Percentiles rank a stretch among this genome's conserved stretches.
Evolutionary conservation across 2,329 filamentous ascomycete species (phyloP).

Genomic region (Aurifilum marmelostoma): DNA sequence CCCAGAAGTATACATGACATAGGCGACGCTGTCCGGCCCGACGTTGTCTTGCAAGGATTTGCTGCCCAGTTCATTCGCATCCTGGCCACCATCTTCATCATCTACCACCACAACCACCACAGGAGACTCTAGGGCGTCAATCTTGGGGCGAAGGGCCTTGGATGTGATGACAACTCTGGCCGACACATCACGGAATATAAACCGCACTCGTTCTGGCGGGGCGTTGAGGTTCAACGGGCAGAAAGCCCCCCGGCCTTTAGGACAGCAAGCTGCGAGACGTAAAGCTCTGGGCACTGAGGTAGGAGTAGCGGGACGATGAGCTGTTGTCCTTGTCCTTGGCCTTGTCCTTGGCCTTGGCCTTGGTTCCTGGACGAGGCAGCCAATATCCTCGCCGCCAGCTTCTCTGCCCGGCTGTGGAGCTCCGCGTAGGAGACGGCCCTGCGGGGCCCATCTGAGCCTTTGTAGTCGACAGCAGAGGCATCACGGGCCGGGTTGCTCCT

Average conservation of each 20-base stretch:
- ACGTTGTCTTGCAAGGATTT: conserved; percentile 27
- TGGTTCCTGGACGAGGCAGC: conserved; percentile 6
- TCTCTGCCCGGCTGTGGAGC: conserved; percentile 51
- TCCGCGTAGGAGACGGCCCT: conserved; percentile 62
- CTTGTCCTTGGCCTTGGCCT: not conserved
- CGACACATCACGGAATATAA: conserved; percentile 77
- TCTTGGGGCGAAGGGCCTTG: conserved; percentile 45
- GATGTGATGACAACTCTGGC: conserved; percentile 72
- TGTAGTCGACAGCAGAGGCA: conserved; percentile 65
- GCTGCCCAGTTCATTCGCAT: not conserved
- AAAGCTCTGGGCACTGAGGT: conserved; percentile 76
- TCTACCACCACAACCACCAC: conserved; percentile 45
- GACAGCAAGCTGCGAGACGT: conserved; percentile 75
- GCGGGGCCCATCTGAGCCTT: conserved; percentile 50
- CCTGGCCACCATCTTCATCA: conserved; percentile 30
- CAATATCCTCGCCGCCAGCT: conserved; percentile 22
- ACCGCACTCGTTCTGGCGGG: conserved; percentile 74
- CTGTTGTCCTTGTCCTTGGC: conserved; percentile 32
- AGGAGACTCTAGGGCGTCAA: conserved; percentile 39
- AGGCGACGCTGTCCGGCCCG: conserved; percentile 61
- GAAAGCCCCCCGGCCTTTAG: conserved; percentile 84
- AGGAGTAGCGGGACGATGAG: conserved; percentile 75
- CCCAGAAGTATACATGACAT: conserved; percentile 92
- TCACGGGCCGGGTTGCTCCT: conserved; percentile 38
- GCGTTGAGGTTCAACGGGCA: conserved; percentile 82